These are phyloP conservation scores for Glebionis coronaria DNA, from an alignment of 129 eudicot genomes.

Conservation along the genomic window DNA sequence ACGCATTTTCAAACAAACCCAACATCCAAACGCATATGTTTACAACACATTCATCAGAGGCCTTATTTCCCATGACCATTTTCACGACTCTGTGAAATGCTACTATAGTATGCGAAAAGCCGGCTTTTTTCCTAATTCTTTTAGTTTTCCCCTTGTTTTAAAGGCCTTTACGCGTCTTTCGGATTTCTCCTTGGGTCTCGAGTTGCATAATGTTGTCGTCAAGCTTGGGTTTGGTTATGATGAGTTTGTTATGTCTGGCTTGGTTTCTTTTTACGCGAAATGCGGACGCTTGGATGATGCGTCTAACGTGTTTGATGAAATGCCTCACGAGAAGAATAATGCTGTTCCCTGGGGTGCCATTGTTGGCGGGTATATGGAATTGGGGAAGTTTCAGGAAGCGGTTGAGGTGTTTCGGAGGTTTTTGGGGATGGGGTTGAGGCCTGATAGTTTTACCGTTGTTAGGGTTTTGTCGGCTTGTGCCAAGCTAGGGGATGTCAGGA, in stretches of 20 bases:
- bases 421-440: slow-evolving; percentile 53
- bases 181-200: slow-evolving; percentile 46
- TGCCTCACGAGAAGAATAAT: slow-evolving; percentile 61
- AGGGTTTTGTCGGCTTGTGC: slow-evolving; percentile 68
- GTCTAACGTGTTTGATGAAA: slow-evolving; percentile 70
- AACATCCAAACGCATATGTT: slow-evolving; percentile 46
- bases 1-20: slow-evolving; percentile 53
- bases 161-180: slow-evolving; percentile 50
- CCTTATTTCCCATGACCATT: slow-evolving; percentile 44
- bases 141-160: slow-evolving; percentile 66
- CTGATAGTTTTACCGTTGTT: slow-evolving; percentile 72
- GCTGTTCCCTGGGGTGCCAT: slow-evolving; percentile 62
- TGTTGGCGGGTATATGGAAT: slow-evolving; percentile 64
- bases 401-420: slow-evolving; percentile 50
- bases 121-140: slow-evolving; percentile 54
- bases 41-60: slow-evolving; percentile 74
- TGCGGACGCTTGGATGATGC: slow-evolving; percentile 56
- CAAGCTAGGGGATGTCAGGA: slow-evolving; percentile 52
- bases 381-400: slow-evolving; percentile 47
- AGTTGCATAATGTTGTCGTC: slow-evolving; percentile 50
- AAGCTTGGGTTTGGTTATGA: slow-evolving; percentile 59
- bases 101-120: slow-evolving; percentile 47
- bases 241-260: slow-evolving; percentile 62
- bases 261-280: slow-evolving; percentile 58
- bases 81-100: slow-evolving; percentile 36